These are phyloP conservation scores for Pseudonitzschia pungens DNA, from an alignment of 108 stramenopile genomes.

Conservation along the genomic window DNA sequence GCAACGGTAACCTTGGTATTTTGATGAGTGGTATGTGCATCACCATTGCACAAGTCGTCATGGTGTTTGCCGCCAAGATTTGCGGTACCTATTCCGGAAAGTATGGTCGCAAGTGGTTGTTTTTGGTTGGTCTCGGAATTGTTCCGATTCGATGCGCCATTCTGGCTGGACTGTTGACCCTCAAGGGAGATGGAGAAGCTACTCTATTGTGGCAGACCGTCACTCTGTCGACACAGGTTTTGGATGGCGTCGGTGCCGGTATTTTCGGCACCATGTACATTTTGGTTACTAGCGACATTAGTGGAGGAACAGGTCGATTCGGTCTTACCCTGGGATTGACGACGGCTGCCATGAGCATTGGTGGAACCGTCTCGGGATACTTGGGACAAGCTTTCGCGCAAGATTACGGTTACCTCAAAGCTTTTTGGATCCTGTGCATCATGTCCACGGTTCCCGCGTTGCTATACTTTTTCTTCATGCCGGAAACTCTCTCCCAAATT, in stretches of 20 bases:
- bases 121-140: conserved; percentile 74
- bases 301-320: conserved; percentile 84
- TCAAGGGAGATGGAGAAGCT: conserved; percentile 44
- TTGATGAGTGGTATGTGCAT: conserved; percentile 87
- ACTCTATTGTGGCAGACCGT: conserved; percentile 48
- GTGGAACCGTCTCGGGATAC: conserved; percentile 88
- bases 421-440: conserved; percentile 78
- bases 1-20: conserved; percentile 70
- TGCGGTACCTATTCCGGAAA: conserved; percentile 79
- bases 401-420: conserved; percentile 70
- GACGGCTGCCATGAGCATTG: conserved; percentile 87
- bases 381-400: conserved; percentile 82
- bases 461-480: conserved; percentile 76
- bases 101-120: conserved; percentile 80
- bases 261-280: conserved; percentile 91
- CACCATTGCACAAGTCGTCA: conserved; percentile 80
- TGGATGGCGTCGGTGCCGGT: conserved; percentile 90
- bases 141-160: conserved; percentile 84
- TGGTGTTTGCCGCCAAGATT: conserved; percentile 77
- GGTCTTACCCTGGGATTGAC: conserved; percentile 78
- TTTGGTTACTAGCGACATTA: conserved; percentile 85
- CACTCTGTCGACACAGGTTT: conserved; percentile 82
- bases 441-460: conserved; percentile 74
- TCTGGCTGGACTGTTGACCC: conserved; percentile 49
- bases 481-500: conserved; percentile 67